Percentiles rank a stretch among this genome's conserved stretches.
Evolutionary conservation across 495 filamentous ascomycete genomes (phyloP).

Genomic region (Penicillium cosmopolitanum): DNA sequence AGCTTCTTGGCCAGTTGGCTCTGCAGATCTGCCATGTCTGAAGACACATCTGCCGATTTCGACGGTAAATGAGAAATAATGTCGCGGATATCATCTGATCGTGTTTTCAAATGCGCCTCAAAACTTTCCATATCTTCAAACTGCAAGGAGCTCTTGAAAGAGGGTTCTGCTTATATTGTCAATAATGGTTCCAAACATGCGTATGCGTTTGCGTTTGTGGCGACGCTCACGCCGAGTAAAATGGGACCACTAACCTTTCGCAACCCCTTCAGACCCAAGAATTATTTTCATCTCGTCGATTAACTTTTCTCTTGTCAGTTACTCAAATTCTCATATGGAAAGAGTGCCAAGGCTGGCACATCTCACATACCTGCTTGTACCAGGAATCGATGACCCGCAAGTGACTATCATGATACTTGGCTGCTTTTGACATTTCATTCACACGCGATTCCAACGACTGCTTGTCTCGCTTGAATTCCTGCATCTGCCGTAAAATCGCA

Average conservation of each 20-base stretch:
- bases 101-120: constrained; percentile 69
- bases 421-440: constrained; percentile 73
- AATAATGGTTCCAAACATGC: constrained; percentile 11
- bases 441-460: constrained; percentile 73
- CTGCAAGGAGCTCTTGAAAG: constrained; percentile 39
- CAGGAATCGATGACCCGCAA: constrained; percentile 86
- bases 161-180: constrained; percentile 24
- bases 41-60: constrained; percentile 48
- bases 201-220: not conserved
- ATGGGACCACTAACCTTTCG: constrained; percentile 54
- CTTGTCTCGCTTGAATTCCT: constrained; percentile 92
- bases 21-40: constrained; percentile 74
- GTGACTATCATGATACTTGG: constrained; percentile 86
- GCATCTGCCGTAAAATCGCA: constrained; percentile 96
- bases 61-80: constrained; percentile 60
- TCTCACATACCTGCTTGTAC: constrained; percentile 79
- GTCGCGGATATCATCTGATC: constrained; percentile 63
- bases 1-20: constrained; percentile 71
- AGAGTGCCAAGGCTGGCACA: not conserved
- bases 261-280: constrained; percentile 55
- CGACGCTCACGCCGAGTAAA: too few relatives aligned
- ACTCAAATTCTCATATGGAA: not conserved
- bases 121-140: constrained; percentile 61
- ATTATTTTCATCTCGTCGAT: constrained; percentile 83
- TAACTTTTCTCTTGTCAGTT: constrained; percentile 55